Conservation (phyloP, 441 rosid genomes). For the Adansonia grandidieri region DNA sequence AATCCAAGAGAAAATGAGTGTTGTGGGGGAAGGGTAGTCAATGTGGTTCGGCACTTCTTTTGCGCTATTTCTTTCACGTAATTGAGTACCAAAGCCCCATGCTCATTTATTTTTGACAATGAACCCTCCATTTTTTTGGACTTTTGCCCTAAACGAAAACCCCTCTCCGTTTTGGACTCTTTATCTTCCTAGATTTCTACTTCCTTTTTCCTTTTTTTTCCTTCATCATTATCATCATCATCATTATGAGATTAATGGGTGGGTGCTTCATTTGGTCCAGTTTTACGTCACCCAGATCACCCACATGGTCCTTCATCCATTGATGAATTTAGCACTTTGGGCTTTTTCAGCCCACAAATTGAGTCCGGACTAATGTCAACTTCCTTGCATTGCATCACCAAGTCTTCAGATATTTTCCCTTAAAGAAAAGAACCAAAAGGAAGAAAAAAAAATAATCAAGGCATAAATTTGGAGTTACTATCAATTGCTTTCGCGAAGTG, state of each 20-base stretch:
- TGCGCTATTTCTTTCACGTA: slow-evolving; percentile 38
- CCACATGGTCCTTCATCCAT: slow-evolving; percentile 37
- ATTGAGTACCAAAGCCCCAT: slow-evolving; percentile 45
- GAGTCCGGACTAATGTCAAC: not conserved
- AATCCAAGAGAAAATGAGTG: slow-evolving; percentile 36
- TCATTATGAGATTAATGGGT: slow-evolving; percentile 30
- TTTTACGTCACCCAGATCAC: slow-evolving; percentile 40
- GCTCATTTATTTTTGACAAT: slow-evolving; percentile 41
- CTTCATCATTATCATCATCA: slow-evolving; percentile 27
- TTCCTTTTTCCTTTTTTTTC: not conserved
- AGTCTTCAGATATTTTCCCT: not conserved
- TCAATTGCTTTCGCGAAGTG: no score
- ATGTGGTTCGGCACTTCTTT: slow-evolving; percentile 43
- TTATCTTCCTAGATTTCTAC: not conserved
- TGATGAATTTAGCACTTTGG: slow-evolving; percentile 28
- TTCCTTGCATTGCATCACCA: not conserved
- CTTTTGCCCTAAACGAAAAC: slow-evolving; percentile 27
- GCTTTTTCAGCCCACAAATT: slow-evolving; percentile 12
- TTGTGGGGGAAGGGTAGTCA: slow-evolving; percentile 35
- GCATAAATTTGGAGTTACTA: not conserved
- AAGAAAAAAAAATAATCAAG: no score
- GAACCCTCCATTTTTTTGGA: slow-evolving; percentile 39
- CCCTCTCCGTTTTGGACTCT: not conserved
- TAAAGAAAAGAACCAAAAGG: not conserved
- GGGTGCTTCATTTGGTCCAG: slow-evolving; percentile 39